Evolutionary conservation across 345 rosid species (phyloP).

Genomic region (Nasturtium officinale): DNA sequence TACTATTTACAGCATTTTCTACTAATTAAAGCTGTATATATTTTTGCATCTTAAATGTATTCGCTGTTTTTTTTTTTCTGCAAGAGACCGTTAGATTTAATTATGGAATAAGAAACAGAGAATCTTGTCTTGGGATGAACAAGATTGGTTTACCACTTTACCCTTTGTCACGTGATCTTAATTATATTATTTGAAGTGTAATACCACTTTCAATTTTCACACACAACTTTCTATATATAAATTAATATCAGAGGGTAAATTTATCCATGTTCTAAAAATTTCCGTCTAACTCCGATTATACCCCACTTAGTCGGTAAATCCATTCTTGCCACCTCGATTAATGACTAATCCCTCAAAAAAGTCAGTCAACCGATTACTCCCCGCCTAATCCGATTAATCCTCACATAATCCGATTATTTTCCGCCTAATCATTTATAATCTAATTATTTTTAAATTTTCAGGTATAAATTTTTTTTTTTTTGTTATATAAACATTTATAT

Average conservation of each 20-base stretch:
- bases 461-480: too few species aligned
- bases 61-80: neutral
- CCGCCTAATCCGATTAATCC: too few species aligned
- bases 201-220: neutral
- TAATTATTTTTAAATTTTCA: too few species aligned
- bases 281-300: too few species aligned
- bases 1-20: neutral
- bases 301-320: too few species aligned
- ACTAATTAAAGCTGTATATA: neutral
- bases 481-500: too few species aligned
- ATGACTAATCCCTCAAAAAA: too few species aligned
- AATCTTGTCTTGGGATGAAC: conserved; percentile 42
- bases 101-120: neutral
- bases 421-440: too few species aligned
- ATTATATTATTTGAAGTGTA: conserved; percentile 19
- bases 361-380: too few species aligned
- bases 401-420: too few species aligned
- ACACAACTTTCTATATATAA: neutral
- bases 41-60: conserved; percentile 1
- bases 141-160: conserved; percentile 11
- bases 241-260: neutral
- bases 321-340: too few species aligned
- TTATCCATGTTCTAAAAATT: too few species aligned
- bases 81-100: conserved; percentile 6
- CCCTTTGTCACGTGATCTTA: conserved; percentile 13